Conservation (phyloP, 495 filamentous ascomycete species). For the Rhypophila decipiens region DNA sequence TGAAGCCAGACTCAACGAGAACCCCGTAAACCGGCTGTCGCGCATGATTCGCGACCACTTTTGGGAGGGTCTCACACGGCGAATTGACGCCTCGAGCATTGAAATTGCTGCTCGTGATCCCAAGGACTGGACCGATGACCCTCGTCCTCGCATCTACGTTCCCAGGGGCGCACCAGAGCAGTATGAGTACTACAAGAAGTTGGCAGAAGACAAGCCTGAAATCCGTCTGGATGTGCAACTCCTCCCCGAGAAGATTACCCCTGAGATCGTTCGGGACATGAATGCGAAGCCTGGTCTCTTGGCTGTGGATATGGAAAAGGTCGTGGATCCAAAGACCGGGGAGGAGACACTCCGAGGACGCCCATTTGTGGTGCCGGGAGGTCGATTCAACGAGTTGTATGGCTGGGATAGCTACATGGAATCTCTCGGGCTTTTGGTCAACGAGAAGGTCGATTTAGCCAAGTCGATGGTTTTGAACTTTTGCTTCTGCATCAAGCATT, state of each 20-base stretch:
- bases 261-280: conserved; percentile 63
- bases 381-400: conserved; percentile 95
- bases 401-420: conserved; percentile 98
- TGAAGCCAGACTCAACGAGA: conserved; percentile 81
- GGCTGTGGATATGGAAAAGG: conserved; percentile 81
- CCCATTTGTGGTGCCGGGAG: conserved; percentile 93
- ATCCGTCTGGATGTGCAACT: conserved; percentile 79
- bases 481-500: conserved; percentile 96
- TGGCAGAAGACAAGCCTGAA: conserved; percentile 69
- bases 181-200: conserved; percentile 73
- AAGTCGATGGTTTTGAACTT: conserved; percentile 94
- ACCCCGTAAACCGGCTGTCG: conserved; percentile 78
- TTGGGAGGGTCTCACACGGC: conserved; percentile 81
- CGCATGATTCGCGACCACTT: conserved; percentile 82
- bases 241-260: conserved; percentile 66
- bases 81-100: conserved; percentile 84
- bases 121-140: conserved; percentile 86
- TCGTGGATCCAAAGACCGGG: conserved; percentile 55
- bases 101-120: conserved; percentile 77
- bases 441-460: conserved; percentile 74
- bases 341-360: conserved; percentile 65
- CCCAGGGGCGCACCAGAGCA: conserved; percentile 81
- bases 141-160: conserved; percentile 85
- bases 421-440: conserved; percentile 74
- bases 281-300: conserved; percentile 83